phyloP scores from a whole-genome alignment of 1,139 yeast genomes.

The Pneumocystis canis region DNA sequence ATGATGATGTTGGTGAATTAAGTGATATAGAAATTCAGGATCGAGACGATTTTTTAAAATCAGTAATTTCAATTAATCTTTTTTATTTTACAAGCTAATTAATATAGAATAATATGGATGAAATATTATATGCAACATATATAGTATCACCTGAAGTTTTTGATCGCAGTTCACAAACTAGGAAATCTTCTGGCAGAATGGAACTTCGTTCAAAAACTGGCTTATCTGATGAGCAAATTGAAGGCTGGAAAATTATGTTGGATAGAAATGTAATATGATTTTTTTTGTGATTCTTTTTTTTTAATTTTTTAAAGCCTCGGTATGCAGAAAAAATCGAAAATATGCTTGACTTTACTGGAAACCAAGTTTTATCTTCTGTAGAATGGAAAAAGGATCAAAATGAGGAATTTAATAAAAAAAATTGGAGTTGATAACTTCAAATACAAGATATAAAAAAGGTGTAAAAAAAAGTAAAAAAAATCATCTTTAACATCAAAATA shows the following conservation, averaged over 20 bases:
- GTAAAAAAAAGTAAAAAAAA: background rate
- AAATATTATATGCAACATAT: conserved; percentile 42
- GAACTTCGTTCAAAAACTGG: conserved; percentile 35
- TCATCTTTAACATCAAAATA: background rate
- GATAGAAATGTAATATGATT: conserved; percentile 42
- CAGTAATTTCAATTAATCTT: conserved; percentile 15
- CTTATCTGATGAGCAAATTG: conserved; percentile 84
- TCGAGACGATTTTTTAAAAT: conserved; percentile 16
- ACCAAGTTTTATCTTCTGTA: background rate
- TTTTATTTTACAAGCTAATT: too few relatives aligned
- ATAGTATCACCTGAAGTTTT: conserved; percentile 41
- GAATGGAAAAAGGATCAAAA: background rate
- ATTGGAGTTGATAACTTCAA: background rate
- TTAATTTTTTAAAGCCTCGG: background rate
- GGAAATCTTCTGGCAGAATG: conserved; percentile 41
- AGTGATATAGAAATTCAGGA: conserved; percentile 19
- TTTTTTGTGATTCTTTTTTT: background rate
- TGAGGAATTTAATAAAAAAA: background rate
- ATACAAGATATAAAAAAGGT: background rate
- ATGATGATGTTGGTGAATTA: conserved; percentile 49
- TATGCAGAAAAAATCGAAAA: background rate
- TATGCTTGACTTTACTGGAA: background rate
- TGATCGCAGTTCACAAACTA: conserved; percentile 26
- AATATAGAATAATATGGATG: conserved; percentile 30
- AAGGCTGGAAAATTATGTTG: conserved; percentile 80